These are phyloP conservation scores for Arctium lappa DNA, from an alignment of 129 eudicot genomes.

Conservation along the genomic window DNA sequence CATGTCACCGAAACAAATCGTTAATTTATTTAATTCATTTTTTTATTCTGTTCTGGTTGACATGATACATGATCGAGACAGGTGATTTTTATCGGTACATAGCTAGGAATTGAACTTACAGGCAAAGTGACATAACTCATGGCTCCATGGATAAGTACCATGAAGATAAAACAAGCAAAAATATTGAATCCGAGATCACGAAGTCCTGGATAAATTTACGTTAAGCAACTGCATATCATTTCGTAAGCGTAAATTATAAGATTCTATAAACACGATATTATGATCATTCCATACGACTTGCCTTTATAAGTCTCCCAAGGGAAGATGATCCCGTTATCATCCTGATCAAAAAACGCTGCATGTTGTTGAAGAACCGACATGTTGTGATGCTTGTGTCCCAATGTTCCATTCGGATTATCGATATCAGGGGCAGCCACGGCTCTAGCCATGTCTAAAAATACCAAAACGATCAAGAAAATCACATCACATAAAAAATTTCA, in stretches of 20 bases:
- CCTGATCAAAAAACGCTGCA: conserved; percentile 51
- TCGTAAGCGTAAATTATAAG: background rate
- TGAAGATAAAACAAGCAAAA: conserved; percentile 35
- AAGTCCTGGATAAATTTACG: conserved; percentile 31
- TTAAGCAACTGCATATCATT: background rate
- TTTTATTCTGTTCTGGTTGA: too few species aligned
- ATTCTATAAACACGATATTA: background rate
- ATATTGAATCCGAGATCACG: conserved; percentile 54
- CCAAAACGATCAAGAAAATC: background rate
- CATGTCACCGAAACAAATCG: background rate
- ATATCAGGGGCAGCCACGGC: conserved; percentile 52
- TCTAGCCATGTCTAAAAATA: conserved; percentile 43
- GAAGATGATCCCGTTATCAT: conserved; percentile 47
- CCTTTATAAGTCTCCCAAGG: conserved; percentile 61
- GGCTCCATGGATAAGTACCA: conserved; percentile 36
- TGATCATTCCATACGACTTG: background rate
- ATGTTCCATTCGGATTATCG: conserved; percentile 45
- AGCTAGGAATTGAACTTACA: conserved; percentile 34
- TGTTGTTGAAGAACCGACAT: conserved; percentile 60
- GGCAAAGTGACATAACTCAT: conserved; percentile 57
- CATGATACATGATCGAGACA: background rate
- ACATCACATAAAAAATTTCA: background rate
- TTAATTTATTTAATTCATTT: background rate
- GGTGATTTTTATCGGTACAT: background rate
- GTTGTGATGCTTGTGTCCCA: conserved; percentile 51